These are phyloP conservation scores for Raphanus hybrid DNA, from an alignment of 441 rosid species.

Conservation along the genomic window DNA sequence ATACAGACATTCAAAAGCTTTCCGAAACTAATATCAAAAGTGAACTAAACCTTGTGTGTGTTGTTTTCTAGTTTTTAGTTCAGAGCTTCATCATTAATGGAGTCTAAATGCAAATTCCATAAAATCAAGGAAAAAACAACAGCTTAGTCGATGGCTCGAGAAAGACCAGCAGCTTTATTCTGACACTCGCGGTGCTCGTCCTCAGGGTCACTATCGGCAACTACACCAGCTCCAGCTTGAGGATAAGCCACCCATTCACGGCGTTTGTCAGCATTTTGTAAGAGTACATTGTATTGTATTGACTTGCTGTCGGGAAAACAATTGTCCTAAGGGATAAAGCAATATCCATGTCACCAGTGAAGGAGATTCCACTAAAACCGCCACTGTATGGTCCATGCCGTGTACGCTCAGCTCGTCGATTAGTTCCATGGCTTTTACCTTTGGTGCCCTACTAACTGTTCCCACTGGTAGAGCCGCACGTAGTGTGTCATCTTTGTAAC, in stretches of 20 bases:
- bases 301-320: conserved; percentile 66
- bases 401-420: conserved; percentile 70
- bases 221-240: too few relatives aligned
- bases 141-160: conserved; percentile 67
- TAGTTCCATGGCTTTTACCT: conserved; percentile 79
- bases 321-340: conserved; percentile 75
- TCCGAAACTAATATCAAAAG: not conserved
- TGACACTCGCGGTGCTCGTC: conserved; percentile 73
- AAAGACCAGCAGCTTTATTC: conserved; percentile 76
- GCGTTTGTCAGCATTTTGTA: conserved; percentile 44
- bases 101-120: conserved; percentile 18
- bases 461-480: conserved; percentile 89
- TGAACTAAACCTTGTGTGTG: not conserved
- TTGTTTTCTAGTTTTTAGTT: not conserved
- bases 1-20: not conserved
- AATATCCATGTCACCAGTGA: conserved; percentile 81
- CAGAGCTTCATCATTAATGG: conserved; percentile 22
- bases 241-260: too few relatives aligned
- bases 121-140: not conserved
- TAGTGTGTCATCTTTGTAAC: conserved; percentile 60
- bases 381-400: conserved; percentile 93
- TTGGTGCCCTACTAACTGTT: conserved; percentile 42
- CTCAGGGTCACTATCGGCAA: not conserved
- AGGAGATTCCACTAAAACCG: conserved; percentile 79
- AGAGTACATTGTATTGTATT: conserved; percentile 62